phyloP scores from a whole-genome alignment of 2,329 filamentous ascomycete genomes.

The Thielaviopsis punctulata region DNA sequence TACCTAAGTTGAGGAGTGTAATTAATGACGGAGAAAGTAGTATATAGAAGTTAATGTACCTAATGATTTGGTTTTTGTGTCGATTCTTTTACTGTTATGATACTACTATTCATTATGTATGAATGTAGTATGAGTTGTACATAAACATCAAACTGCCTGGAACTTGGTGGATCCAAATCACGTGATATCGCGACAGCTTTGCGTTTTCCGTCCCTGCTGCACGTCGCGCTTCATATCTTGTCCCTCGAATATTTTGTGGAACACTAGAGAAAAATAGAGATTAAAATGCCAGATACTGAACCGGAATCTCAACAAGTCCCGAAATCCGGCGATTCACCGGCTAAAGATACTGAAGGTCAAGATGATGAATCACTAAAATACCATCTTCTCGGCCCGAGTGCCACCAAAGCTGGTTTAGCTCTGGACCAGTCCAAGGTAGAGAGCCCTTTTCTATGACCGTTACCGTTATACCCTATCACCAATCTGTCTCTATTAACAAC shows the following conservation, averaged over 20 bases:
- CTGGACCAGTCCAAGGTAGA: slow-evolving; percentile 76
- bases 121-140: too few relatives aligned
- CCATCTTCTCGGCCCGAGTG: slow-evolving; percentile 70
- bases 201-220: not conserved
- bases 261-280: not conserved
- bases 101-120: too few relatives aligned
- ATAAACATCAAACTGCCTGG: too few relatives aligned
- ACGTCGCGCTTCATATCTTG: not conserved
- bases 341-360: slow-evolving; percentile 8
- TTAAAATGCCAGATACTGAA: not conserved
- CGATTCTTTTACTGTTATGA: too few relatives aligned
- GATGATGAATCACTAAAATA: slow-evolving; percentile 61
- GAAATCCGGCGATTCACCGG: too few relatives aligned
- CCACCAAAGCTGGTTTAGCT: slow-evolving; percentile 84
- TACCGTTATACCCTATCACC: too few relatives aligned
- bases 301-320: not conserved
- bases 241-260: not conserved
- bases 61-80: too few relatives aligned
- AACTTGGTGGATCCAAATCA: not conserved
- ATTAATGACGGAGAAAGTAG: too few relatives aligned
- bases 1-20: too few relatives aligned
- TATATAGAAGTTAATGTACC: not conserved
- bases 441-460: not conserved
- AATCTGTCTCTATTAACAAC: not conserved
- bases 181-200: not conserved